A percentile compares a stretch with the other conserved stretches of the same genome.
Evolutionary conservation across 495 filamentous ascomycete species (phyloP).

Genomic region (Penicillium silybi): DNA sequence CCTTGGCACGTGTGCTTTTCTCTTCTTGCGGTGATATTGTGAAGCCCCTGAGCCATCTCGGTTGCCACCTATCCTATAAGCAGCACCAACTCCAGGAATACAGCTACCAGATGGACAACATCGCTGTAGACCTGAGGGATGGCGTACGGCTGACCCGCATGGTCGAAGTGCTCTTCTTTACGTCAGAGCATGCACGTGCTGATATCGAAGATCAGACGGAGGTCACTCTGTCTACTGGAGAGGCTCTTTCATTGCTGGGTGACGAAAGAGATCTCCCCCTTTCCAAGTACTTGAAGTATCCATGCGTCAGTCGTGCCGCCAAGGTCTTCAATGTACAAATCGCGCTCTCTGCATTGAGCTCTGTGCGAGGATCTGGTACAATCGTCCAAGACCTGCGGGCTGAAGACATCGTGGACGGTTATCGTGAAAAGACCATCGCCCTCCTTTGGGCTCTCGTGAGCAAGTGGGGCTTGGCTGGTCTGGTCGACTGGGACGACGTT

Average conservation of each 20-base stretch:
- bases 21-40: slow-evolving; percentile 58
- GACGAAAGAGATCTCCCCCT: slow-evolving; percentile 36
- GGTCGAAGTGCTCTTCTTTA: slow-evolving; percentile 56
- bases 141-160: slow-evolving; percentile 57
- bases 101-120: slow-evolving; percentile 53
- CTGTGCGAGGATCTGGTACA: slow-evolving; percentile 29
- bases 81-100: slow-evolving; percentile 60
- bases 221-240: slow-evolving; percentile 10
- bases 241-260: slow-evolving; percentile 10
- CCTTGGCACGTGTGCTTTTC: slow-evolving; percentile 48
- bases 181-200: slow-evolving; percentile 17
- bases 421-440: slow-evolving; percentile 62
- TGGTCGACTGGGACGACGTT: slow-evolving; percentile 55
- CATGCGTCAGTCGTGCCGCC: slow-evolving; percentile 52
- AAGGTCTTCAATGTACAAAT: slow-evolving; percentile 60
- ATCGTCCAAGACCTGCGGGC: slow-evolving; percentile 43
- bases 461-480: slow-evolving; percentile 48
- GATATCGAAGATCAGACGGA: slow-evolving; percentile 3
- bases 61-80: slow-evolving; percentile 49
- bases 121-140: slow-evolving; percentile 63
- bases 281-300: slow-evolving; percentile 57
- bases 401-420: slow-evolving; percentile 63
- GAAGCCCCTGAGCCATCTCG: slow-evolving; percentile 52
- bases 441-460: slow-evolving; percentile 61
- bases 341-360: slow-evolving; percentile 50